Evolutionary conservation across 352 stramenopile genomes (phyloP), one percentile per base, ranked within the genome.

Genomic region (Pythium periplocum): DNA sequence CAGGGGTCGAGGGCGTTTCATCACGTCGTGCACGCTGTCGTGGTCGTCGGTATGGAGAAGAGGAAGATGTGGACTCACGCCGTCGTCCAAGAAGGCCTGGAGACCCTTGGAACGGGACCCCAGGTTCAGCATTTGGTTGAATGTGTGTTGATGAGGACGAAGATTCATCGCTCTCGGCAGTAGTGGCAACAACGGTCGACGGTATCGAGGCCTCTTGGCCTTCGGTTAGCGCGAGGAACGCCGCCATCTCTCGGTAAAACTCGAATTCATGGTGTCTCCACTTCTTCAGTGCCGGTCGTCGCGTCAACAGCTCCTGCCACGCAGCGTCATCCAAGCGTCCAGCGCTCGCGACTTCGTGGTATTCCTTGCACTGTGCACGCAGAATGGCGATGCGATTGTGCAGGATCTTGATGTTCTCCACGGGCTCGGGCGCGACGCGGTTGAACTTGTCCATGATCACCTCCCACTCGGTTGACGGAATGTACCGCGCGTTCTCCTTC

Each of bases 191-290:
- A 26, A 26, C 17, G 17, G 17, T 26, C 17, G 17, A 26, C 17
- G 17, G 17, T 26, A 26, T 26, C 17, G 17, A 26, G 17, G 17
- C 17, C 17, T 26, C 17, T 26, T 26, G 17, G 17, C 17, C 42
- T 2, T 39, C 44, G 2, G 33, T 17, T 3, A 49, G 45, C 31
- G n/a, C n/a, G 36, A 60, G 32, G n/a, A 43, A 60, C 38, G 9
- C 37, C 10, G 39, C 45, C 53, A 60, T 60, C 30, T 60, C 53
- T 30, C 53, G 45, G 45, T 60, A 60, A 45, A 60, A 60, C 53
- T 53, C 45, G 34, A 60, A 60, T 26, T 34, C 45, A 10, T 30
- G 31, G 35, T 48, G 40, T 9, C 34, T 35, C 53, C 53, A 60
- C 53, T 53, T 53, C 33, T 45, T n/a, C 38, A 53, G 36, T 2